Percentiles rank a stretch among this genome's conserved stretches.
Evolutionary conservation across 2,329 filamentous ascomycete species (phyloP).

Genomic region (Diaporthe sp.): DNA sequence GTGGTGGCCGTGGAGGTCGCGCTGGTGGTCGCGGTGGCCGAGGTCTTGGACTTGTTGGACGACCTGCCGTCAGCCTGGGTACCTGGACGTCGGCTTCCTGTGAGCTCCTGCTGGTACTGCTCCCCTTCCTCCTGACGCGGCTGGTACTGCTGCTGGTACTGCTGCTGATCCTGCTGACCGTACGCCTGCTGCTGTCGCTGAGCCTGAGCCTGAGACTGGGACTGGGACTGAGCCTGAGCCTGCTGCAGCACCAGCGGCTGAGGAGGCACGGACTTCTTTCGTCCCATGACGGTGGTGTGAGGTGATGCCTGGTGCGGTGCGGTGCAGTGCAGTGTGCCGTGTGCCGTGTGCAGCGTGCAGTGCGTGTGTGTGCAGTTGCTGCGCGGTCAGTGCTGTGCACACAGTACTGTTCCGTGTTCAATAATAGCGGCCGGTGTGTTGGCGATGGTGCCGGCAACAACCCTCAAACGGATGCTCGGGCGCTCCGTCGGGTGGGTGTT

Average conservation of each 20-base stretch:
- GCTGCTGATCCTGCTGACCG: constrained; percentile 16
- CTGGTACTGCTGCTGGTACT: constrained; percentile 3
- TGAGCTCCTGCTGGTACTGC: not conserved
- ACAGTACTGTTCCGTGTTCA: constrained; percentile 12
- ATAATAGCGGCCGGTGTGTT: constrained; percentile 16
- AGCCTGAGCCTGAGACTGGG: constrained; percentile 4
- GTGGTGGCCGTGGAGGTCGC: constrained; percentile 14
- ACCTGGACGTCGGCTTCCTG: constrained; percentile 4
- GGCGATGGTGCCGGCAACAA: constrained; percentile 30
- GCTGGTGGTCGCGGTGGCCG: constrained; percentile 13
- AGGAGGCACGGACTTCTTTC: constrained; percentile 41
- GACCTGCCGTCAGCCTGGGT: constrained; percentile 20
- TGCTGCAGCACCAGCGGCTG: constrained; percentile 34
- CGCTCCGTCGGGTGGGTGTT: constrained; percentile 19
- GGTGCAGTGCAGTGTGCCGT: not conserved
- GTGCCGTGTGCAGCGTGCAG: not conserved
- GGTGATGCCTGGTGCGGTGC: constrained; percentile 5
- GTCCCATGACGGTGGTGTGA: constrained; percentile 38
- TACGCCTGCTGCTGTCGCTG: constrained; percentile 13
- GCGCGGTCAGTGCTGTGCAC: constrained; percentile 3
- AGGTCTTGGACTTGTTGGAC: constrained; percentile 29
- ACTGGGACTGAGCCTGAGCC: constrained; percentile 23
- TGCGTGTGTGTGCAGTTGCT: not conserved
- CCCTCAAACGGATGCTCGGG: constrained; percentile 30
- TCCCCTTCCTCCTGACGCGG: not conserved